A percentile compares a stretch with the other conserved stretches of the same genome.
These are phyloP conservation scores for Cyclotella atomus DNA, from an alignment of 108 stramenopile genomes.

Conservation along the genomic window DNA sequence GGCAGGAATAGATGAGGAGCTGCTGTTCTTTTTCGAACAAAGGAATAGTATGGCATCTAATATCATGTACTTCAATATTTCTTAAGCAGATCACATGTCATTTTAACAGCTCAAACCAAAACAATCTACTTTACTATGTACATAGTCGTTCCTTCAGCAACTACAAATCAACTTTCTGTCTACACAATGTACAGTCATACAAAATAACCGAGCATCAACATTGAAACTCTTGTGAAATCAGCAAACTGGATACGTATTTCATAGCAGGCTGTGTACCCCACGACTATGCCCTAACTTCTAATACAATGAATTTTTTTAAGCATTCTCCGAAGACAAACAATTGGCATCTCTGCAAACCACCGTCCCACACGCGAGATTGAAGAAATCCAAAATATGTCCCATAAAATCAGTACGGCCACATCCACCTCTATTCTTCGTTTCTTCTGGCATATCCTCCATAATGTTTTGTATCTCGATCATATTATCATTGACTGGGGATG, in stretches of 20 bases:
- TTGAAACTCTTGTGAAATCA: background rate
- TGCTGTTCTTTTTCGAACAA: background rate
- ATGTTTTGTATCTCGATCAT: background rate
- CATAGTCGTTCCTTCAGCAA: too few species aligned
- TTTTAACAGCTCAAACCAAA: too few species aligned
- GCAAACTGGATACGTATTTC: background rate
- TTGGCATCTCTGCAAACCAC: slow-evolving; percentile 16
- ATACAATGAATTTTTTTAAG: background rate
- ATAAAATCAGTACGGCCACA: slow-evolving; percentile 14
- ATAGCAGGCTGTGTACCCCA: background rate
- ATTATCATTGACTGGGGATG: background rate
- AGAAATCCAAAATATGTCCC: slow-evolving; percentile 7
- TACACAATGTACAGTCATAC: too few species aligned
- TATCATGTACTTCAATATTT: too few species aligned
- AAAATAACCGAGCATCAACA: background rate
- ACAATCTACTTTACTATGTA: too few species aligned
- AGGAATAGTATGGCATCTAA: too few species aligned
- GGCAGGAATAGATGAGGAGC: background rate
- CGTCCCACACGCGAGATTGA: slow-evolving; percentile 1
- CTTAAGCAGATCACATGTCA: too few species aligned
- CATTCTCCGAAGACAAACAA: background rate
- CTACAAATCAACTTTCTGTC: too few species aligned
- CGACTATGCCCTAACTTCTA: background rate
- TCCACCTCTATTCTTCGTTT: background rate
- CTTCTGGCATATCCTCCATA: background rate